Percentiles rank a stretch among this genome's conserved stretches.
Evolutionary conservation across 2,329 filamentous ascomycete genomes (phyloP).

Genomic region (Nothopassalora personata): DNA sequence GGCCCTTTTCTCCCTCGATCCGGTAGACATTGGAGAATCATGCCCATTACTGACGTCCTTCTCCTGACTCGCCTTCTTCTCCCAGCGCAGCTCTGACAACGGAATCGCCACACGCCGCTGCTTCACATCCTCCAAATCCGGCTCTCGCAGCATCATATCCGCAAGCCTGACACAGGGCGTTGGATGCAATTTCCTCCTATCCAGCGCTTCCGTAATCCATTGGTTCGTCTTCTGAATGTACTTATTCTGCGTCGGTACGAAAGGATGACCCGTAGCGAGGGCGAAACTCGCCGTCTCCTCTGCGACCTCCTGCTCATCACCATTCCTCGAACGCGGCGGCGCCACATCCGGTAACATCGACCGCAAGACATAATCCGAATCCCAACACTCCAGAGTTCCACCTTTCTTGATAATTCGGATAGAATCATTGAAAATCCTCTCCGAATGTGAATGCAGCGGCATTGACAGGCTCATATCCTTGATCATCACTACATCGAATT

Average conservation of each 20-base stretch:
- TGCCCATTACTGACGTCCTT: slow-evolving; percentile 19
- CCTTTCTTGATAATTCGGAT: slow-evolving; percentile 71
- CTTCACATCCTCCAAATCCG: slow-evolving; percentile 65
- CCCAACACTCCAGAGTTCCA: slow-evolving; percentile 82
- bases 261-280: slow-evolving; percentile 75
- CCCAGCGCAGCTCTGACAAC: slow-evolving; percentile 79
- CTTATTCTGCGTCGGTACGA: slow-evolving; percentile 73
- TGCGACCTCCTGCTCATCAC: slow-evolving; percentile 60
- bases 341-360: slow-evolving; percentile 75
- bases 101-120: slow-evolving; percentile 80
- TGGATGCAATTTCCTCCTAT: slow-evolving; percentile 62
- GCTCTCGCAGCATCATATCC: slow-evolving; percentile 74
- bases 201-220: slow-evolving; percentile 73
- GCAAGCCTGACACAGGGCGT: slow-evolving; percentile 75
- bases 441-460: slow-evolving; percentile 51
- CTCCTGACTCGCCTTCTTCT: slow-evolving; percentile 57
- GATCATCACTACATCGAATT: slow-evolving; percentile 84
- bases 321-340: slow-evolving; percentile 51
- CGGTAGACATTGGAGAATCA: slow-evolving; percentile 18
- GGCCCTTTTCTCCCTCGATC: slow-evolving; percentile 13
- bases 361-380: slow-evolving; percentile 76
- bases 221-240: slow-evolving; percentile 77
- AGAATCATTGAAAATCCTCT: slow-evolving; percentile 63
- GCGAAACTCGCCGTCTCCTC: slow-evolving; percentile 72
- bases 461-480: slow-evolving; percentile 75